phyloP scores from a whole-genome alignment of 1,139 yeast genomes.

The Entelexis sorbosivorans region DNA sequence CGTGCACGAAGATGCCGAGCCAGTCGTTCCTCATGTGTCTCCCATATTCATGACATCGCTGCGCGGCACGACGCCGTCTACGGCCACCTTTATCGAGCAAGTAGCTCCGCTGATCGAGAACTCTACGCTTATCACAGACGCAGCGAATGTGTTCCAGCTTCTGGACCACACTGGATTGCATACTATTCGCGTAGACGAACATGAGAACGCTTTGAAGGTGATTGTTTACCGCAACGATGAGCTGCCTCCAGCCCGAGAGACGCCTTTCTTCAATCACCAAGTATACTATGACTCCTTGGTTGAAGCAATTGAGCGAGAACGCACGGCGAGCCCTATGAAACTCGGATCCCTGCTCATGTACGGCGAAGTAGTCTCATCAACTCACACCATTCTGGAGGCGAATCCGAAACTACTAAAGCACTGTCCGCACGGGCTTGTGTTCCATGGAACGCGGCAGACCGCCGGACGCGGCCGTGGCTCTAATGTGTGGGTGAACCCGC shows the following conservation, averaged over 20 bases:
- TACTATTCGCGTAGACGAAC: not conserved
- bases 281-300: constrained; percentile 43
- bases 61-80: constrained; percentile 7
- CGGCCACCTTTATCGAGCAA: constrained; percentile 39
- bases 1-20: constrained; percentile 42
- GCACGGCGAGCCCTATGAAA: constrained; percentile 24
- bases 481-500: constrained; percentile 89
- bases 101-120: constrained; percentile 43
- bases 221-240: constrained; percentile 33
- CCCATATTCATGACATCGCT: constrained; percentile 11
- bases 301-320: constrained; percentile 12
- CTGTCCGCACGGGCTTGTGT: constrained; percentile 60
- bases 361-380: constrained; percentile 85
- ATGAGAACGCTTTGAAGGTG: constrained; percentile 24
- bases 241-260: constrained; percentile 40
- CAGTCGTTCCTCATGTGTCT: constrained; percentile 21
- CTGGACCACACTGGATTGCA: not conserved
- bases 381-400: constrained; percentile 64
- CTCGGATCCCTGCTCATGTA: constrained; percentile 56
- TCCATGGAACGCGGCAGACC: constrained; percentile 74
- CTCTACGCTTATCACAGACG: constrained; percentile 16
- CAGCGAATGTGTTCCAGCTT: constrained; percentile 25
- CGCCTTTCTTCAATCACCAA: constrained; percentile 63
- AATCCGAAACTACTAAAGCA: constrained; percentile 48
- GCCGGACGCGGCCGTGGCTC: constrained; percentile 93